phyloP scores from a whole-genome alignment of 2,329 filamentous ascomycete genomes.

The Clonostachys solani region DNA sequence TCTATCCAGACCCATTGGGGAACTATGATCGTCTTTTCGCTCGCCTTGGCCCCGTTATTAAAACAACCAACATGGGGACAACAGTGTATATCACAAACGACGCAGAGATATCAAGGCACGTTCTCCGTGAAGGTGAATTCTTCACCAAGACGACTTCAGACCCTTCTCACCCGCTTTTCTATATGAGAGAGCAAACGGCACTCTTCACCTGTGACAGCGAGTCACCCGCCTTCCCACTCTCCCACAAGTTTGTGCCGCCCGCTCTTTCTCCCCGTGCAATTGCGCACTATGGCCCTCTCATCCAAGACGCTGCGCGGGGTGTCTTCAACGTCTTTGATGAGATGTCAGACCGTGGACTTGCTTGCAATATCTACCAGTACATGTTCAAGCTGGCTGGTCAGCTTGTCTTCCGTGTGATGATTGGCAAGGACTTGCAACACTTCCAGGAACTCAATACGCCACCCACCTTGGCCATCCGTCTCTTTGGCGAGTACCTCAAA shows the following conservation, averaged over 20 bases:
- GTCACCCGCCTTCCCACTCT: constrained; percentile 40
- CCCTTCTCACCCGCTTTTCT: constrained; percentile 40
- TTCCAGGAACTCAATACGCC: constrained; percentile 38
- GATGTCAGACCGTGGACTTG: constrained; percentile 40
- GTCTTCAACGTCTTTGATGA: constrained; percentile 44
- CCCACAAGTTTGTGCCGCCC: constrained; percentile 60
- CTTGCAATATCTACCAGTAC: constrained; percentile 44
- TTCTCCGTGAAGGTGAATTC: constrained; percentile 43
- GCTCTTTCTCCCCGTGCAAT: constrained; percentile 56
- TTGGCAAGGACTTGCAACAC: constrained; percentile 40
- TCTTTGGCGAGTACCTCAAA: constrained; percentile 43
- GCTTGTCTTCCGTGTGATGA: constrained; percentile 35
- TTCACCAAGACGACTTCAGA: constrained; percentile 46
- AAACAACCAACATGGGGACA: constrained; percentile 46
- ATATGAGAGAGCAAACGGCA: constrained; percentile 35
- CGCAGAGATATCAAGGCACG: constrained; percentile 36
- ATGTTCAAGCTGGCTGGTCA: constrained; percentile 45
- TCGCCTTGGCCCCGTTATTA: constrained; percentile 45
- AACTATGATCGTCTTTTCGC: constrained; percentile 51
- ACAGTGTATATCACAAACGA: constrained; percentile 46
- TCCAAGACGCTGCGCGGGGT: constrained; percentile 50
- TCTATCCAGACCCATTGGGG: constrained; percentile 53
- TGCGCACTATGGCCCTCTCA: constrained; percentile 53
- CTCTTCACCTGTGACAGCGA: constrained; percentile 47
- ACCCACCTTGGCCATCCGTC: constrained; percentile 43